These are phyloP conservation scores for Teratosphaeria nubilosa DNA, from an alignment of 2,329 filamentous ascomycete species.

Conservation along the genomic window DNA sequence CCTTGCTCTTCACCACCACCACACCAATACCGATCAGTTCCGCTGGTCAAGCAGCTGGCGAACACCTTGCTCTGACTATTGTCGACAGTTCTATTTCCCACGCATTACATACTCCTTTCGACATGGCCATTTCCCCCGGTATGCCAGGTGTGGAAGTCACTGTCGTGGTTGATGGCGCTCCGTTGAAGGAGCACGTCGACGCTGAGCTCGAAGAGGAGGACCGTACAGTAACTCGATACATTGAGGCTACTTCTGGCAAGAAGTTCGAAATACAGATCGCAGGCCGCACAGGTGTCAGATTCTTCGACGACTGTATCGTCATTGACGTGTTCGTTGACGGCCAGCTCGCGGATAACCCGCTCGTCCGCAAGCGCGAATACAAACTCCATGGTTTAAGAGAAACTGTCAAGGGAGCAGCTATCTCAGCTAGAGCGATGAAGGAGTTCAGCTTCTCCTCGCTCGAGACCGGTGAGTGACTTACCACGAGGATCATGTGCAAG, in stretches of 20 bases:
- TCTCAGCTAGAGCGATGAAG: background rate
- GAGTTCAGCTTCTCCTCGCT: background rate
- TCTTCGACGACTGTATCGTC: conserved; percentile 7
- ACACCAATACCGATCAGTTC: no score
- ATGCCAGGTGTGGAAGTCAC: conserved; percentile 10
- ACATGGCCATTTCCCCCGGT: background rate
- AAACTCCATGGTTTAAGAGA: background rate
- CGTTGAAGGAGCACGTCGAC: conserved; percentile 14
- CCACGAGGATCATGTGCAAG: background rate
- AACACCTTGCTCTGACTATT: no score
- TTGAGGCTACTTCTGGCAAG: conserved; percentile 11
- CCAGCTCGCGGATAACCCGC: background rate
- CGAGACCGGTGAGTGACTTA: background rate
- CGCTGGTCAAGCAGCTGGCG: no score
- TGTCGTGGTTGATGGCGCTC: conserved; percentile 9
- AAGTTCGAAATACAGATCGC: conserved; percentile 11
- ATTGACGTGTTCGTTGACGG: conserved; percentile 10
- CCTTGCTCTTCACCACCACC: no score
- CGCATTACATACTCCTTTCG: background rate
- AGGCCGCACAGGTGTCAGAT: background rate
- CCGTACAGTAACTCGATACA: conserved; percentile 12
- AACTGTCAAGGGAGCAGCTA: background rate
- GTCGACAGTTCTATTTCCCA: no score
- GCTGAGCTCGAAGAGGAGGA: conserved; percentile 1
- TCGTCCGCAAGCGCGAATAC: background rate